These are phyloP conservation scores for Neospermospora avenae DNA, from an alignment of 2,329 filamentous ascomycete species.

Conservation along the genomic window DNA sequence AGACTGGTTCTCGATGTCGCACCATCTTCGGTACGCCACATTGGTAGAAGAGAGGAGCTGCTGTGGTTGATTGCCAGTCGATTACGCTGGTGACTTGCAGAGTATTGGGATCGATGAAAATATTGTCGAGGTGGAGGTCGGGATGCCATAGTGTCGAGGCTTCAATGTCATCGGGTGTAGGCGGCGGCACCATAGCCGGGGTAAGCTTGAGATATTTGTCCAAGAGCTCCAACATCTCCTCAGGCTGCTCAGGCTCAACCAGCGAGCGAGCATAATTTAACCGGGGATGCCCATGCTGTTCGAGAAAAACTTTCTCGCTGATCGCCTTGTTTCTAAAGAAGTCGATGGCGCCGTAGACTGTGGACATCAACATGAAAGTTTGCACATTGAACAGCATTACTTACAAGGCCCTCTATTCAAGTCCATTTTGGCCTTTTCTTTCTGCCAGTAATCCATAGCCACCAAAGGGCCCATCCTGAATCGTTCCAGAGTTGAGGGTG, in stretches of 20 bases:
- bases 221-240: constrained; percentile 18
- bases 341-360: background rate
- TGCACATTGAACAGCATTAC: background rate
- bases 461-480: constrained; percentile 19
- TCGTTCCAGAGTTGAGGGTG: constrained; percentile 2
- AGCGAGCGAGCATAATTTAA: constrained; percentile 20
- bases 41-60: background rate
- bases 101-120: constrained; percentile 26
- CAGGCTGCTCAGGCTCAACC: constrained; percentile 17
- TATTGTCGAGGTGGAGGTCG: constrained; percentile 26
- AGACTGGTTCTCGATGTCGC: constrained; percentile 9
- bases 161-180: constrained; percentile 8
- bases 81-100: constrained; percentile 17
- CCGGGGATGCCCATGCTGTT: constrained; percentile 13
- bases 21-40: background rate
- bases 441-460: constrained; percentile 15
- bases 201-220: constrained; percentile 21
- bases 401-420: constrained; percentile 23
- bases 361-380: too few relatives aligned
- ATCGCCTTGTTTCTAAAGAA: constrained; percentile 11
- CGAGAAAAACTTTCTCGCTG: constrained; percentile 19
- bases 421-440: constrained; percentile 20
- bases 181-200: constrained; percentile 19
- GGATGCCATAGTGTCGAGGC: background rate
- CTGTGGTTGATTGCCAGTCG: constrained; percentile 17